A percentile compares a stretch with the other conserved stretches of the same genome.
These are phyloP conservation scores for Nitzschia sp. DNA, from an alignment of 108 stramenopile genomes.

Conservation along the genomic window DNA sequence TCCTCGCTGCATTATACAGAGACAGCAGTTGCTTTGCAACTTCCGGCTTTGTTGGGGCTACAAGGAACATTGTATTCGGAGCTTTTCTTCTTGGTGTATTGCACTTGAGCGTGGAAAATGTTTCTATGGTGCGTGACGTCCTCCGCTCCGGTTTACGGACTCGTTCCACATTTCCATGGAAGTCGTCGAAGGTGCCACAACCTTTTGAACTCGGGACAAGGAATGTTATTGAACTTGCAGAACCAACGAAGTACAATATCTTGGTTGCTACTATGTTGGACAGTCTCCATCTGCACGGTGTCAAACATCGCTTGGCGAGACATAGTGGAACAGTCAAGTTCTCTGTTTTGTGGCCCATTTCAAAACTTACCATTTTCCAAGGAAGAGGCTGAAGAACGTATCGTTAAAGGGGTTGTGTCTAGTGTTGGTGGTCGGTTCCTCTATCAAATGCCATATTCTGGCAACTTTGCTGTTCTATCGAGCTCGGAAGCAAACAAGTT, in stretches of 20 bases:
- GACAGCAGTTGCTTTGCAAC: no score
- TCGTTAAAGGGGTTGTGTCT: not conserved
- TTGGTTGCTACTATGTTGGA: slow-evolving; percentile 32
- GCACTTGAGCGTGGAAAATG: not conserved
- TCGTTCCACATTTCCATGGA: slow-evolving; percentile 4
- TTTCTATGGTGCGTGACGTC: not conserved
- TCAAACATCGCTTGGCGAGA: slow-evolving; percentile 21
- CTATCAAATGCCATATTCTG: not conserved
- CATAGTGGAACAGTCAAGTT: not conserved
- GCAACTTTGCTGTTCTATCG: slow-evolving; percentile 6
- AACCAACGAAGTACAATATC: slow-evolving; percentile 28
- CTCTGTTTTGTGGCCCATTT: no score
- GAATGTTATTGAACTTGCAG: not conserved
- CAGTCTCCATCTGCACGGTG: slow-evolving; percentile 11
- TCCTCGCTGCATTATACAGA: not conserved
- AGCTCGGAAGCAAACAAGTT: not conserved
- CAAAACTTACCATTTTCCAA: no score
- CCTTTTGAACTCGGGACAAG: no score
- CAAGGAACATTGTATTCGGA: not conserved
- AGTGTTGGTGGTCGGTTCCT: slow-evolving; percentile 5
- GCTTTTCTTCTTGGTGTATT: not conserved
- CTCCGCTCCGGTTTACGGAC: not conserved
- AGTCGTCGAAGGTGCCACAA: no score
- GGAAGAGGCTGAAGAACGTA: no score
- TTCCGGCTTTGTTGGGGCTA: not conserved